Evolutionary conservation across 805 yeast species (phyloP).

Genomic region (Zygotorulaspora danielsina): DNA sequence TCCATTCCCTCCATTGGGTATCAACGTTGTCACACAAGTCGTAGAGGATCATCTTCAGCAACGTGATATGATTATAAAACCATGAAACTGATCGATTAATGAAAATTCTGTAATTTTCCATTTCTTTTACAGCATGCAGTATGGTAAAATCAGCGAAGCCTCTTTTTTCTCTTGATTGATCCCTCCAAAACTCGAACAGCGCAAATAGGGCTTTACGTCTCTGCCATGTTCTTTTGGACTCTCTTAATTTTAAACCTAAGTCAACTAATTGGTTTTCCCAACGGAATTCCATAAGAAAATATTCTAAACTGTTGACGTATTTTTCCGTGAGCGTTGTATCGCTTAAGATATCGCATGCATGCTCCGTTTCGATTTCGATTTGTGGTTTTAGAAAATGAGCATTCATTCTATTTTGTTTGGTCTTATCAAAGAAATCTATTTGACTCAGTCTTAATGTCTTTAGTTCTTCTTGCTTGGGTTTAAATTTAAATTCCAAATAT

Average conservation of each 20-base stretch:
- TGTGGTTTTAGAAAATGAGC: conserved; percentile 30
- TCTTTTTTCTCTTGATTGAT: conserved; percentile 34
- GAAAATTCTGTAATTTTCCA: conserved; percentile 36
- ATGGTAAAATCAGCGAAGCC: conserved; percentile 29
- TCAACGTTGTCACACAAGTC: conserved; percentile 34
- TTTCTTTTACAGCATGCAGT: conserved; percentile 36
- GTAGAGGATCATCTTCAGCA: conserved; percentile 35
- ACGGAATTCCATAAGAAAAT: conserved; percentile 35
- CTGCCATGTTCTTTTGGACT: conserved; percentile 38
- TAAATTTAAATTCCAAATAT: conserved; percentile 32
- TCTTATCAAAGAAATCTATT: conserved; percentile 18
- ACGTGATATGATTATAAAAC: conserved; percentile 37
- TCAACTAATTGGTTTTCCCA: conserved; percentile 37
- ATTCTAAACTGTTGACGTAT: conserved; percentile 35
- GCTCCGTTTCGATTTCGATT: conserved; percentile 29
- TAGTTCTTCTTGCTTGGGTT: conserved; percentile 31
- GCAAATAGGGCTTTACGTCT: conserved; percentile 36
- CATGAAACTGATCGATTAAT: conserved; percentile 37
- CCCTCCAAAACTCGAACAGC: conserved; percentile 37
- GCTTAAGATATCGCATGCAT: conserved; percentile 26
- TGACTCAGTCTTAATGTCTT: conserved; percentile 20
- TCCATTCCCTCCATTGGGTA: conserved; percentile 39
- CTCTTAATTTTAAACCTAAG: conserved; percentile 32
- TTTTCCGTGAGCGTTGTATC: conserved; percentile 33
- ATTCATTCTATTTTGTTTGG: conserved; percentile 30